Percentiles rank a stretch among this genome's conserved stretches.
phyloP scores from a whole-genome alignment of 108 stramenopile species.

The Nitzschia inconspicua region DNA sequence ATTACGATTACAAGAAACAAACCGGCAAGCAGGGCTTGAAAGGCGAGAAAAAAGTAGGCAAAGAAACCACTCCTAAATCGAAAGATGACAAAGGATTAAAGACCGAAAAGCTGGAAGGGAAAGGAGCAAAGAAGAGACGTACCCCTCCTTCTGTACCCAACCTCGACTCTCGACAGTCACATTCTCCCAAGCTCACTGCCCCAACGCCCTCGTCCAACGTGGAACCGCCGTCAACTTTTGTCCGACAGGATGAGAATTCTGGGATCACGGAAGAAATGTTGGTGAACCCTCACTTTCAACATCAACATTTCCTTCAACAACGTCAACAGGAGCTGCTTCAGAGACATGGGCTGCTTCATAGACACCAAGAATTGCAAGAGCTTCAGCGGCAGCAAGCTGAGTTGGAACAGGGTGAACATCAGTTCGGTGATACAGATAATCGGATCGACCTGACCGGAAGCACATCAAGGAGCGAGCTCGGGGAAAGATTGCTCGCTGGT shows the following conservation, averaged over 20 bases:
- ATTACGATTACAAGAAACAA: slow-evolving; percentile 83
- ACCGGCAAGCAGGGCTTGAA: slow-evolving; percentile 31
- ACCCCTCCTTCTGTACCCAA: neutral
- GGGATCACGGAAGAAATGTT: slow-evolving; percentile 5
- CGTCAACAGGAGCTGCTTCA: slow-evolving; percentile 21
- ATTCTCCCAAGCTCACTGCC: neutral
- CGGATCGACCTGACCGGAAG: no score
- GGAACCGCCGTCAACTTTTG: no score
- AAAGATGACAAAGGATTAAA: neutral
- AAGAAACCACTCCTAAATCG: neutral
- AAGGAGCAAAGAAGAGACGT: neutral
- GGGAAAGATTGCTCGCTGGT: neutral
- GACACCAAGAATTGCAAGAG: slow-evolving; percentile 8
- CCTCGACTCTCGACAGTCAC: neutral
- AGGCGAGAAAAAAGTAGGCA: slow-evolving; percentile 14
- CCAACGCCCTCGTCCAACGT: neutral
- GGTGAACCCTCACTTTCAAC: neutral
- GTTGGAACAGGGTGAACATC: slow-evolving; percentile 12
- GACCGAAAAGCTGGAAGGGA: neutral
- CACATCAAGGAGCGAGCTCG: slow-evolving; percentile 4
- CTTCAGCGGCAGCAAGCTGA: neutral
- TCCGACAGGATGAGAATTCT: slow-evolving; percentile 4
- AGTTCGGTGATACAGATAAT: neutral
- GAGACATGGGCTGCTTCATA: neutral
- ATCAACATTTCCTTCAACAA: slow-evolving; percentile 7